Percentiles rank a stretch among this genome's conserved stretches.
Conservation (phyloP, 306 rosid genomes). For the Trifolium subterraneum region DNA sequence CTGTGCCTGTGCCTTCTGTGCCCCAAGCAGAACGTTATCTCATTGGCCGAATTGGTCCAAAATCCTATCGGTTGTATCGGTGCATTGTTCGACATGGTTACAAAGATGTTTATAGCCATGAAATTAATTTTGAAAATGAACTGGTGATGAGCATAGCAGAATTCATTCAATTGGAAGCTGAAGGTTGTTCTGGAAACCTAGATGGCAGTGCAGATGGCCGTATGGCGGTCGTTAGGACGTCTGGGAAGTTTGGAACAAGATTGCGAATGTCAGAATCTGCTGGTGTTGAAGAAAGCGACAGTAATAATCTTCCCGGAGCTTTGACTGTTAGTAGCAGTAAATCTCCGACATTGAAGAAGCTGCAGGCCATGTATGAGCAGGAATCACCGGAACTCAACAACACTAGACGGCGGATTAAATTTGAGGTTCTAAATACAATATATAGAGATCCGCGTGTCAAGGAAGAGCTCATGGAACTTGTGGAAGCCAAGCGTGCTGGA, state of each 20-base stretch:
- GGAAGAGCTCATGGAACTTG: conserved; percentile 85
- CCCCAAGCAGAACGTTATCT: conserved; percentile 86
- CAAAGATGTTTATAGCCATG: conserved; percentile 64
- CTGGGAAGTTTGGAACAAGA: conserved; percentile 82
- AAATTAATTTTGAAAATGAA: conserved; percentile 82
- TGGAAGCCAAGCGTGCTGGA: conserved; percentile 86
- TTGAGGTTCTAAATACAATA: conserved; percentile 60
- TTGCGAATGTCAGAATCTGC: conserved; percentile 63
- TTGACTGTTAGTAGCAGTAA: conserved; percentile 65
- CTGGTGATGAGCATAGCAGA: conserved; percentile 91
- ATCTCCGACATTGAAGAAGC: conserved; percentile 64
- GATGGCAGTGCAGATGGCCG: conserved; percentile 75
- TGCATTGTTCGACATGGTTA: conserved; percentile 92
- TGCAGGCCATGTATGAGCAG: conserved; percentile 77
- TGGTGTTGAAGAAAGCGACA: conserved; percentile 52
- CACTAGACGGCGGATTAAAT: conserved; percentile 55
- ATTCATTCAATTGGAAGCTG: conserved; percentile 92
- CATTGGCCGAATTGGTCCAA: conserved; percentile 88
- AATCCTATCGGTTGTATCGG: conserved; percentile 75
- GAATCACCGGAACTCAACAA: conserved; percentile 63
- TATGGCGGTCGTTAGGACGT: conserved; percentile 85
- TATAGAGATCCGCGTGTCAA: conserved; percentile 67
- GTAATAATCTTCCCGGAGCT: conserved; percentile 45
- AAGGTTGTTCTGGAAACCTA: conserved; percentile 60
- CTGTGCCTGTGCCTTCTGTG: conserved; percentile 78